Percentiles rank a stretch among this genome's conserved stretches.
Evolutionary conservation across 2,329 filamentous ascomycete genomes (phyloP).

Genomic region (Tolypocladium inflatum): DNA sequence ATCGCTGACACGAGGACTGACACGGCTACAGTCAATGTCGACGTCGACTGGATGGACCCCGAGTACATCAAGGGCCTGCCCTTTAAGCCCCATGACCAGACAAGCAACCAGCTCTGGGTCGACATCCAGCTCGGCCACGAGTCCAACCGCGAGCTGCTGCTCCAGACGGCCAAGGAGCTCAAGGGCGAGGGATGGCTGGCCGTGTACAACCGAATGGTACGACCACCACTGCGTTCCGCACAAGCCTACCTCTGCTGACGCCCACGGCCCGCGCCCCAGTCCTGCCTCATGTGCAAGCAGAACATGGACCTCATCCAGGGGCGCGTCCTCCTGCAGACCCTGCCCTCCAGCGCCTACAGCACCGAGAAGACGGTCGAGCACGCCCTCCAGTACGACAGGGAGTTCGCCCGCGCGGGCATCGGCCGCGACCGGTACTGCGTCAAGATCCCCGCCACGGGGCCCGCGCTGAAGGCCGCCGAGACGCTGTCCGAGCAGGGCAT

Average conservation of each 20-base stretch:
- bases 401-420: slow-evolving; percentile 35
- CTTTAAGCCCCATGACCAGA: slow-evolving; percentile 36
- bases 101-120: slow-evolving; percentile 39
- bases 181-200: slow-evolving; percentile 35
- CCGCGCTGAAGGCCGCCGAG: slow-evolving; percentile 34
- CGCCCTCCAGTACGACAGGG: slow-evolving; percentile 33
- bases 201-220: slow-evolving; percentile 36
- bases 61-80: slow-evolving; percentile 35
- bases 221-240: background rate
- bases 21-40: slow-evolving; percentile 31
- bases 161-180: slow-evolving; percentile 30
- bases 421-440: slow-evolving; percentile 36
- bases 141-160: slow-evolving; percentile 32
- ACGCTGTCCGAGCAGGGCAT: slow-evolving; percentile 33
- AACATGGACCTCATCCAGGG: slow-evolving; percentile 35
- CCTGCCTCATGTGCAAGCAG: slow-evolving; percentile 35
- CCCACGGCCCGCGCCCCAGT: slow-evolving; percentile 11
- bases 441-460: slow-evolving; percentile 40
- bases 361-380: slow-evolving; percentile 33
- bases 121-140: slow-evolving; percentile 33
- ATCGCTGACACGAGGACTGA: background rate
- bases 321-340: slow-evolving; percentile 38
- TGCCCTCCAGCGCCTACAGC: slow-evolving; percentile 36
- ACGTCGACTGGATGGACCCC: slow-evolving; percentile 43
- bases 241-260: background rate